Evolutionary conservation across 2,329 filamentous ascomycete species (phyloP), one percentile per base, ranked within the genome.

Genomic region (Aureobasidium zeae): DNA sequence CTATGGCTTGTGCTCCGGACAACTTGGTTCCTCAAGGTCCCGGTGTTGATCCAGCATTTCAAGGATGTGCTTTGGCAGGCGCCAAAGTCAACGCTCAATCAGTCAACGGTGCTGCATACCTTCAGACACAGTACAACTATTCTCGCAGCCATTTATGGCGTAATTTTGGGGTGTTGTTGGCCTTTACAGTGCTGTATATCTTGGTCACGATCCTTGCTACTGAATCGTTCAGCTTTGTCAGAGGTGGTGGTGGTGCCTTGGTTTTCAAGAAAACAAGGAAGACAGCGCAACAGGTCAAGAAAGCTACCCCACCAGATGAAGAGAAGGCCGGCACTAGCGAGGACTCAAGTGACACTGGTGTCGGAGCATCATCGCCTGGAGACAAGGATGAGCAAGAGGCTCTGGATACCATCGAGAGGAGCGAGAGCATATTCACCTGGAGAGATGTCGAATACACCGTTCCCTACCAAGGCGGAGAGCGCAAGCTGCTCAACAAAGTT

Each of bases 141-240:
- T 69, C 69, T 0, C 65, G 76, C 13, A 63, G 62, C 19, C 69
- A 82, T 53, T 60, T 81, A 0, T 82, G 79, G 69, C 77, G 84
- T 3, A 87, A 89, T 57, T 86, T 84, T 54, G 84, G 81, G 22
- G 79, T 88, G 3, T 63, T 91, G 1, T 77, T 88, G 52, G 84
- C 81, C 0, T 91, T 86, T 51, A 74, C 77, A 1, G 68, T 85
- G 1, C 71, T 86, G 4, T 93, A 89, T 55, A 74, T 93, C 10
- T 51, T 79, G 9, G 62, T 89, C 21, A 89, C 84, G 0, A 72
- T 82, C 4, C 51, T 83, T 16, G 82, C 79, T 1, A 79, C 81
- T 12, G 85, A 93, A 54, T 52, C 74, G 1, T 71, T 88, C 52
- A 73, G 71, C 12, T 83, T 85, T 55, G 68, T 71, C 15, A 64